Evolutionary conservation across 768 basidiomycete genomes (phyloP).

Genomic region (Russula vinacea): DNA sequence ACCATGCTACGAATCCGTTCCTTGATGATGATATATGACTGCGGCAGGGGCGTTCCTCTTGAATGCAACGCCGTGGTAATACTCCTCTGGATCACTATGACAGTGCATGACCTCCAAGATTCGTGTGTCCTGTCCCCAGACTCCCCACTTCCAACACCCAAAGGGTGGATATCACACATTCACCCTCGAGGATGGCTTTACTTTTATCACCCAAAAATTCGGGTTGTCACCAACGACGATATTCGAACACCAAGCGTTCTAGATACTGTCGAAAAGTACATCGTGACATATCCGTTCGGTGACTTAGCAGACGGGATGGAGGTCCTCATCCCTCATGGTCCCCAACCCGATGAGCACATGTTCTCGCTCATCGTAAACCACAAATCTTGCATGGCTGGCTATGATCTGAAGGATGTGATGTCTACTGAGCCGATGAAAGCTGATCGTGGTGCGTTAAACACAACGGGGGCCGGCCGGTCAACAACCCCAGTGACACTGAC

Average conservation of each 20-base stretch:
- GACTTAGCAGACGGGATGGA: constrained; percentile 45
- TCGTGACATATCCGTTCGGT: constrained; percentile 34
- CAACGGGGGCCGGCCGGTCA: constrained; percentile 9
- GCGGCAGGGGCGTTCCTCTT: too few relatives aligned
- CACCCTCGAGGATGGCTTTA: constrained; percentile 53
- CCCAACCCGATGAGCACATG: constrained; percentile 31
- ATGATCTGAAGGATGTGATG: constrained; percentile 33
- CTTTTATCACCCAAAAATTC: constrained; percentile 43
- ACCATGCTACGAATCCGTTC: too few relatives aligned
- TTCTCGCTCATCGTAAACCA: constrained; percentile 49
- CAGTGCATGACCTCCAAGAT: neutral
- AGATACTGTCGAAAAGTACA: constrained; percentile 35
- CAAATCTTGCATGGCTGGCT: constrained; percentile 46
- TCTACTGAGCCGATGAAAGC: constrained; percentile 4
- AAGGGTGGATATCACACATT: constrained; percentile 34
- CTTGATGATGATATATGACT: neutral
- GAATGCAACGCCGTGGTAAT: neutral
- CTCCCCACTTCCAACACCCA: neutral
- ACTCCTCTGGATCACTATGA: neutral
- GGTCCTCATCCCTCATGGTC: constrained; percentile 40
- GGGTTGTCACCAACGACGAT: constrained; percentile 50
- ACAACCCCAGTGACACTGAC: neutral
- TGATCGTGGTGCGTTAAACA: constrained; percentile 5
- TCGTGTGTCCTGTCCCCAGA: neutral
- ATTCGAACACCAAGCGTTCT: constrained; percentile 41